Evolutionary conservation across 352 stramenopile species (phyloP), one percentile per base, ranked within the genome.

Genomic region (Phytophthora ohioensis): DNA sequence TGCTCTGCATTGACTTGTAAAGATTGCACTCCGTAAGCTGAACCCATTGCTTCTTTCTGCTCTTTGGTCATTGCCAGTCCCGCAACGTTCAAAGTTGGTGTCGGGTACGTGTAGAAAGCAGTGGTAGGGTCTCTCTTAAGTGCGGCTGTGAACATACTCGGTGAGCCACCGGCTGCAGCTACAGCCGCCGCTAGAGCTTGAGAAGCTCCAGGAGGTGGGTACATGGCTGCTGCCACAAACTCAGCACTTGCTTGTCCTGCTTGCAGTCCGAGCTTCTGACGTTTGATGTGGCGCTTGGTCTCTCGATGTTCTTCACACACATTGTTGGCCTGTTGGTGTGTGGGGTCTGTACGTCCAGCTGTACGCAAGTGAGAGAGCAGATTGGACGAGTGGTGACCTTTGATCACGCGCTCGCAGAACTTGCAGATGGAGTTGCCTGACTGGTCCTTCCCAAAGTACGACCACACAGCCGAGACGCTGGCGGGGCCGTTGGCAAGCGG

Each of bases 361-460:
- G 87, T 94, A 66, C 87, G 85, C 68, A 94, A 58, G 38, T 94
- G 87, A 49, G 85, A 93, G 27, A 94, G 76, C 54, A 94, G 69
- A 58, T 94, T 94, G 63, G 82, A 91, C 69, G 85, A 93, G 71
- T 94, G 87, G 78, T 94, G 85, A 51, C 87, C 87, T 71, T 94
- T 94, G 73, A 94, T 92, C 71, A 94, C 84, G 47, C 85, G 85
- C 45, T 89, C 78, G 69, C 87, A 94, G 72, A 94, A 92, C 73
- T 94, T 94, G 76, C 87, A 94, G 45, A 93, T 65, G 17, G 87
- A 92, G 75, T 94, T 93, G 66, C 85, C 85, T 35, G 75, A 70
- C 63, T 84, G 54, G 61, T 93, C 84, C 71, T 93, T 93, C 42
- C 91, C 81, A 61, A 94, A 94, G 71, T 92, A 94, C 31, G 79